Evolutionary conservation across 1,284 basidiomycete genomes (phyloP), one percentile per base, ranked within the genome.

Genomic region (Ceratobasidium sp.): DNA sequence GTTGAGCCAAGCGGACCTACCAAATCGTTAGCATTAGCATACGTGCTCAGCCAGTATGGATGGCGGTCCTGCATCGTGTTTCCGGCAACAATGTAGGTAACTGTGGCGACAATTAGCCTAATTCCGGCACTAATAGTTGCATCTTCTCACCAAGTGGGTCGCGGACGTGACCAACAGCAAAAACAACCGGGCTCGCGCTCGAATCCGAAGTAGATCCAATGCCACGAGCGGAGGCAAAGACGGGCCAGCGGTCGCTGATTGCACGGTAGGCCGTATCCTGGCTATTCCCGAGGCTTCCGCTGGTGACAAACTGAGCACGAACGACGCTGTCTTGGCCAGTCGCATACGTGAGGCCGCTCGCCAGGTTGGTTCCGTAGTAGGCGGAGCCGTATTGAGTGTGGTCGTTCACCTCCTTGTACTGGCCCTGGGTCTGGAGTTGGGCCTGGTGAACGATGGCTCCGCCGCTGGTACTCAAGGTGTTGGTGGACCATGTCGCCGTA

Each of bases 361-460:
- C 88, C 76, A 85, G 86, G 0, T 80, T 76, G 0, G 85, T 86
- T 0, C 88, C 87, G 76, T 90, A 91, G 79, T 85, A 89, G 0
- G 86, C 87, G 24, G 88, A 87, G 22, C 90, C 90, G 80, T 90
- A 86, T 81, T 90, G 86, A 22, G 86, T 89, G 76, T 87, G 88
- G 78, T 90, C 89, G 46, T 82, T 82, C 72, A 84, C 78, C 79
- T 91, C 90, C 0, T 80, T 80, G 78, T 87, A 90, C 2, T 83
- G 73, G 0, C 82, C 78, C 65, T 86, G 89, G 1, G 81, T 79
- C 61, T 81, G 80, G 6, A 91, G 82, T 78, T 88, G 86, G 1
- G 89, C 85, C 78, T 90, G 85, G 78, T 91, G 89, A 0, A 85
- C 88, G 61, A 87, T 80, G n/a, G 79, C 78, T n/a, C 83, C 84